phyloP scores from a whole-genome alignment of 2,329 filamentous ascomycete genomes.

The Neonectria hederae region DNA sequence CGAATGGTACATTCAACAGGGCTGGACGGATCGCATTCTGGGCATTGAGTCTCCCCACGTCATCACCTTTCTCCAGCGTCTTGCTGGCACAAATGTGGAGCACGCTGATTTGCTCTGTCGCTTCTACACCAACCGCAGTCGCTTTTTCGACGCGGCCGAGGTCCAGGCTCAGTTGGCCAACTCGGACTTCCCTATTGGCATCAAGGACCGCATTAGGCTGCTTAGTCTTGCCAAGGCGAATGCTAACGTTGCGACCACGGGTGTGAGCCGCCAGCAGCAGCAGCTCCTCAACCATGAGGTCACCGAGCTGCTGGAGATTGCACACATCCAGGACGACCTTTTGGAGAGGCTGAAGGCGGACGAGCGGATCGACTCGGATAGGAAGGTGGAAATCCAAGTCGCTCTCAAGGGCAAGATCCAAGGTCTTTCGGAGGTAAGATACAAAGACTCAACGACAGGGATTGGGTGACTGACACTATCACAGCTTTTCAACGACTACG shows the following conservation, averaged over 20 bases:
- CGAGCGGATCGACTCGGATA: slow-evolving; percentile 70
- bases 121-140: slow-evolving; percentile 86
- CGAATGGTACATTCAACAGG: slow-evolving; percentile 92
- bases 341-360: slow-evolving; percentile 81
- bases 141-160: slow-evolving; percentile 86
- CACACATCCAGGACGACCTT: slow-evolving; percentile 93
- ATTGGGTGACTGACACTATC: slow-evolving; percentile 31
- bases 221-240: slow-evolving; percentile 92
- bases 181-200: slow-evolving; percentile 80
- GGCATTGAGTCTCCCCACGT: slow-evolving; percentile 87
- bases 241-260: slow-evolving; percentile 82
- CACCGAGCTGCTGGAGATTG: slow-evolving; percentile 86
- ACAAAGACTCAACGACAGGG: too few species aligned
- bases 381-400: slow-evolving; percentile 70
- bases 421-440: slow-evolving; percentile 76
- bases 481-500: slow-evolving; percentile 91
- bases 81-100: slow-evolving; percentile 74
- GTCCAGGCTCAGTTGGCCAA: slow-evolving; percentile 87
- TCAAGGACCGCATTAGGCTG: slow-evolving; percentile 88
- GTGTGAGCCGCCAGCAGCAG: slow-evolving; percentile 80
- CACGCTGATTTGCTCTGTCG: slow-evolving; percentile 93
- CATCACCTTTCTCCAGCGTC: slow-evolving; percentile 82
- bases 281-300: slow-evolving; percentile 88
- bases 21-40: slow-evolving; percentile 86
- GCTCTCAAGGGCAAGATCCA: slow-evolving; percentile 82